Base-by-base conservation (phyloP, 768 basidiomycete species). In the Serendipita indica region DNA sequence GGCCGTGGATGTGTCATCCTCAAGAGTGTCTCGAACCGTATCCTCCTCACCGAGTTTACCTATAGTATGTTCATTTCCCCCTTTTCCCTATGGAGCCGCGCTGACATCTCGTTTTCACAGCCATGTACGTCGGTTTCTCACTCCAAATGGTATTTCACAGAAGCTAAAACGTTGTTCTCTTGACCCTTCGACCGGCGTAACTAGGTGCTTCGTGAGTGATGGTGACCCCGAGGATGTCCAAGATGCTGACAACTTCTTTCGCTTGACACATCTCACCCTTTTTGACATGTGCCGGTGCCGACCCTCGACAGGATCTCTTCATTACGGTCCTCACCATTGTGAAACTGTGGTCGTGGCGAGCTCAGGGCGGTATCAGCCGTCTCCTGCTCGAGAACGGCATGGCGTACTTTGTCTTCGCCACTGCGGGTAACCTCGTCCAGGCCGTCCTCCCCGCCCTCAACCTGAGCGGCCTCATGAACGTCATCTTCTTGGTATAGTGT, bases 301-400 rank as follows among this genome's bases (percentile, higher is more conserved):
- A n/a, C n/a, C n/a, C n/a, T 22, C 22, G 10, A 54, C 49, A 54
- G 49, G 49, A 54, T 54, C 49, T 54, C 20, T 25, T 54, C 30
- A 54, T 54, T n/a, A 54, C 49, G 12, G 49, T 18, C 1, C 20
- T 54, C 20, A 54, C 49, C 16, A 54, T 54, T 2, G 30, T 54
- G 20, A 54, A 54, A 28, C 49, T 54, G 20, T 54, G 49, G 49
- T 54, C 49, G 16, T 54, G 49, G 49, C 20, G 49, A 10, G 20
- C 22, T 7, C 49, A 54, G 32, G 49, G 49, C 7, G 49, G 49
- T 16, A 54, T 54, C 49, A 54, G 49, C n/a, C 49, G 49, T 32
- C 49, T 54, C 20, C n/a, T 54, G 49, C 49, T 54, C 49, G 49
- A 54, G 22, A 54, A 54, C 49, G 49, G 49, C n/a, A 28, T 54